A percentile compares a stretch with the other conserved stretches of the same genome.
Evolutionary conservation across 805 yeast species (phyloP).

Genomic region (Candida ipomoeae): DNA sequence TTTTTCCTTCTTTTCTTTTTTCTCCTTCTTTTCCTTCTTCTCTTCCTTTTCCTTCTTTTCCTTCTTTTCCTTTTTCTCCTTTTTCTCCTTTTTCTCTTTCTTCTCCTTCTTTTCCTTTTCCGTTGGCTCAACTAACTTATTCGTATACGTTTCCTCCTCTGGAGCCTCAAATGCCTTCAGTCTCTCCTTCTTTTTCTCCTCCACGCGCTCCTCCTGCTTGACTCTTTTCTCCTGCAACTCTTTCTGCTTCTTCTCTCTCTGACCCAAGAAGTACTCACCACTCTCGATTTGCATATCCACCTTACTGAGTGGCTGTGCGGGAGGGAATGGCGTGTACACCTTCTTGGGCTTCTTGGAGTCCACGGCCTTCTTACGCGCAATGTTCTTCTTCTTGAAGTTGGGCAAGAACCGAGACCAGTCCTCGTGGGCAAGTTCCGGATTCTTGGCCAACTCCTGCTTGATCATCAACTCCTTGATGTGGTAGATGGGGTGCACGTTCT

Average conservation of each 20-base stretch:
- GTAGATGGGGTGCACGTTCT: slow-evolving; percentile 94
- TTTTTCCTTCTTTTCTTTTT: slow-evolving; percentile 22
- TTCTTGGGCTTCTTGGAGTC: slow-evolving; percentile 57
- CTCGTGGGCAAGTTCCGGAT: slow-evolving; percentile 92
- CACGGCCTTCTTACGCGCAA: slow-evolving; percentile 83
- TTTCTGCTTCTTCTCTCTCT: slow-evolving; percentile 71
- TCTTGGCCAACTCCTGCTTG: slow-evolving; percentile 89
- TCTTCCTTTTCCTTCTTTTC: slow-evolving; percentile 22
- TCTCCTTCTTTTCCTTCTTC: slow-evolving; percentile 22
- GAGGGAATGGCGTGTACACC: slow-evolving; percentile 98
- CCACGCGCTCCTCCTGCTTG: slow-evolving; percentile 68
- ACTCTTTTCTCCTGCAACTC: slow-evolving; percentile 73
- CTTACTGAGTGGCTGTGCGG: slow-evolving; percentile 94
- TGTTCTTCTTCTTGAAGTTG: slow-evolving; percentile 92
- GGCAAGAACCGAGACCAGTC: slow-evolving; percentile 97
- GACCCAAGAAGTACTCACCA: slow-evolving; percentile 95
- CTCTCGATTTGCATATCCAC: slow-evolving; percentile 94
- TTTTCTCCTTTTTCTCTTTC: slow-evolving; percentile 27
- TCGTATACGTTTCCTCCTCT: slow-evolving; percentile 59
- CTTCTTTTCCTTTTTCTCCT: slow-evolving; percentile 16
- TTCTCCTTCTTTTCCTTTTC: slow-evolving; percentile 17
- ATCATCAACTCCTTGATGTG: slow-evolving; percentile 97
- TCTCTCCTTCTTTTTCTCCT: slow-evolving; percentile 63
- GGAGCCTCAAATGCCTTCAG: slow-evolving; percentile 83
- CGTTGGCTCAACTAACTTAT: slow-evolving; percentile 24